Evolutionary conservation across 1,284 basidiomycete species (phyloP).

Genomic region (Cerioporus squamosus): DNA sequence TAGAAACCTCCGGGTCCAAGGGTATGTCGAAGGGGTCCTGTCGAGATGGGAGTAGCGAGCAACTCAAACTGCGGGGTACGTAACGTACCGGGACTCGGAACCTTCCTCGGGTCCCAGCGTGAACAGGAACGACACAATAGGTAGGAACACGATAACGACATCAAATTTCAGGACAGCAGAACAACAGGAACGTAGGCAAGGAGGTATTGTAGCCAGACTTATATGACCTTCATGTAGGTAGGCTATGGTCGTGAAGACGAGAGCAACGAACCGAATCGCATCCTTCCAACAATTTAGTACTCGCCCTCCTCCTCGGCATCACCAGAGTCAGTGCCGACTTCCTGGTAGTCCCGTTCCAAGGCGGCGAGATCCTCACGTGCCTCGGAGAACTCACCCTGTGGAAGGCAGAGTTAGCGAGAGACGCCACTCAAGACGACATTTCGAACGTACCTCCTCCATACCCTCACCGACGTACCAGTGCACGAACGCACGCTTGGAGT

Average conservation of each 20-base stretch:
- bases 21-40: too few species aligned
- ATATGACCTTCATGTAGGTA: constrained; percentile 19
- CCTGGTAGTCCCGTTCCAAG: constrained; percentile 95
- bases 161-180: constrained; percentile 12
- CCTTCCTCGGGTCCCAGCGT: too few species aligned
- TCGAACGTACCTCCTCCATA: constrained; percentile 80
- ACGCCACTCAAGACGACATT: neutral
- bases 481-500: constrained; percentile 91
- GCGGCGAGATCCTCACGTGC: constrained; percentile 97
- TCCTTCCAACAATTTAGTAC: constrained; percentile 52
- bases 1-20: too few species aligned
- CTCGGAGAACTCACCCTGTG: constrained; percentile 91
- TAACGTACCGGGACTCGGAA: neutral
- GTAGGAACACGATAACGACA: neutral
- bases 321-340: constrained; percentile 91
- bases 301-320: constrained; percentile 79
- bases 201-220: constrained; percentile 28
- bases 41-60: too few species aligned
- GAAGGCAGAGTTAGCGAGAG: neutral
- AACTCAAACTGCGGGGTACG: too few species aligned
- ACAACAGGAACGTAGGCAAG: constrained; percentile 16
- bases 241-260: constrained; percentile 17
- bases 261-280: constrained; percentile 13
- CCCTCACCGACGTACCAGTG: constrained; percentile 98
- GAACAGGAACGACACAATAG: too few species aligned